These are phyloP conservation scores for Cryphonectria naterciae DNA, from an alignment of 2,329 filamentous ascomycete genomes.

Conservation along the genomic window DNA sequence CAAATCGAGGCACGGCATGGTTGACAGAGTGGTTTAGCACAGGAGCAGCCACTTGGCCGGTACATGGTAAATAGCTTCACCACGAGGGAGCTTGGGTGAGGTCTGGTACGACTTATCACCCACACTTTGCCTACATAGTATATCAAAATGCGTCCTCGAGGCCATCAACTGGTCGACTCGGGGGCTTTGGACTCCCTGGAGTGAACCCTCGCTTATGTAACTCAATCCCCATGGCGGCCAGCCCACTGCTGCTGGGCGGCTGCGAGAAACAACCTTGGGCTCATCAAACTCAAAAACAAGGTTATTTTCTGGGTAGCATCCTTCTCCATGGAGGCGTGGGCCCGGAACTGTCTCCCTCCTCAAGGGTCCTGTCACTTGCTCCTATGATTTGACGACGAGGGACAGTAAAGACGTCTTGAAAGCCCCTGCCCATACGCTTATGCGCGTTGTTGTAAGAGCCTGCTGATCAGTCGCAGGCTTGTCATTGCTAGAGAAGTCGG, in stretches of 20 bases:
- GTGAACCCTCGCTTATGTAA: background rate
- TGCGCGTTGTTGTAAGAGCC: background rate
- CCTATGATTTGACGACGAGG: background rate
- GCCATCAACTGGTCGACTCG: background rate
- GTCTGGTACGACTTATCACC: background rate
- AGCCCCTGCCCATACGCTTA: background rate
- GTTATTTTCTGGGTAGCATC: conserved; percentile 20
- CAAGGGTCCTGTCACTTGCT: background rate
- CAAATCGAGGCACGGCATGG: background rate
- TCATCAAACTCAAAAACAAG: conserved; percentile 13
- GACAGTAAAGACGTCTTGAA: background rate
- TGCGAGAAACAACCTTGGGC: conserved; percentile 6
- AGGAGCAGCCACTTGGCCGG: conserved; percentile 1
- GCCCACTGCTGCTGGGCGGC: background rate
- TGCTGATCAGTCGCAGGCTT: conserved; percentile 3
- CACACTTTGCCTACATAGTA: background rate
- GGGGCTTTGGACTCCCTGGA: background rate
- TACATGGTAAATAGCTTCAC: background rate
- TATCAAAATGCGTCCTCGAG: background rate
- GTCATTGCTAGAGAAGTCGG: background rate
- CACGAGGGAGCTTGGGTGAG: background rate
- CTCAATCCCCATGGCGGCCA: background rate
- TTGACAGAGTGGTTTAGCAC: background rate
- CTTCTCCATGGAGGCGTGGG: conserved; percentile 5
- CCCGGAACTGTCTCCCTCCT: conserved; percentile 20